Percentiles rank a stretch among this genome's conserved stretches.
Evolutionary conservation across 257 asterid genomes (phyloP).

Genomic region (Orobanche coerulescens): DNA sequence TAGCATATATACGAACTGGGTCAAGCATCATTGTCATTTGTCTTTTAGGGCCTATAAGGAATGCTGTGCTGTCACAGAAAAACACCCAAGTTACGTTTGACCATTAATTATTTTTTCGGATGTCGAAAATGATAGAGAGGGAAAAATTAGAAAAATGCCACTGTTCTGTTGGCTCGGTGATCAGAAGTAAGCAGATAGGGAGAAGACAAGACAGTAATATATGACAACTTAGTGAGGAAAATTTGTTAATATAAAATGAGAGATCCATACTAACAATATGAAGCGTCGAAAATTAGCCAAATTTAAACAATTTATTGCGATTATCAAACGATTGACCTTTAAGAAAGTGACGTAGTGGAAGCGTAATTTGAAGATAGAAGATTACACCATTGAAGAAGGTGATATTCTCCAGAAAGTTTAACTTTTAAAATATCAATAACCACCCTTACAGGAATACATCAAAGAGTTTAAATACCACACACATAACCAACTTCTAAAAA

Average conservation of each 20-base stretch:
- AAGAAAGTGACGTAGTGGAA: background rate
- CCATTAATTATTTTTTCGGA: background rate
- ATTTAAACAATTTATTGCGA: background rate
- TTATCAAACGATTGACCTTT: background rate
- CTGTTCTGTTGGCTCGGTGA: background rate
- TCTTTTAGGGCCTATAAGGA: conserved; percentile 94
- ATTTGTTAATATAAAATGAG: background rate
- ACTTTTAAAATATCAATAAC: too few relatives aligned
- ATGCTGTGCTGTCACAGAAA: conserved; percentile 92
- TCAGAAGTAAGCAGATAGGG: conserved; percentile 1
- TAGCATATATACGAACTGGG: conserved; percentile 89
- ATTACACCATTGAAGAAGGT: too few relatives aligned
- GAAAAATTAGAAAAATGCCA: background rate
- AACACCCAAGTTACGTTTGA: conserved; percentile 25
- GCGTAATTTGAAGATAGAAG: too few relatives aligned
- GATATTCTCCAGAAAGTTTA: too few relatives aligned
- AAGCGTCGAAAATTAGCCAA: background rate
- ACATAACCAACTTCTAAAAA: too few relatives aligned
- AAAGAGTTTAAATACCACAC: too few relatives aligned
- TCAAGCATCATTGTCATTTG: conserved; percentile 97
- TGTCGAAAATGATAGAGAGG: background rate
- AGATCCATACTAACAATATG: background rate
- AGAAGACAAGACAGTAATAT: background rate
- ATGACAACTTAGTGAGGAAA: conserved; percentile 1
- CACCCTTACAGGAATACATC: too few relatives aligned